phyloP scores from a whole-genome alignment of 257 asterid species.

The Paraleonurus japonicus region DNA sequence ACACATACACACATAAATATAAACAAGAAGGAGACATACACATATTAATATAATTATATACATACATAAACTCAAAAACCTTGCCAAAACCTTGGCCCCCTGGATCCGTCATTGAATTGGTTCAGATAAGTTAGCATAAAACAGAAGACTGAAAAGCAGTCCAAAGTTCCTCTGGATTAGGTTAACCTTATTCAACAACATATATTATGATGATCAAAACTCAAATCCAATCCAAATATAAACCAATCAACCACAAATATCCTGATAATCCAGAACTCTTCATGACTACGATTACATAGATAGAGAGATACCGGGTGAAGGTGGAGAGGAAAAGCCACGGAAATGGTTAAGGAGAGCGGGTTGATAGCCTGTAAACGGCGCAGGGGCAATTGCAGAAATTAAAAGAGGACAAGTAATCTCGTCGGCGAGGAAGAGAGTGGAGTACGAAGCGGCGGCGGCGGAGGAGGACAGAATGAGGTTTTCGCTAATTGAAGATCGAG shows the following conservation, averaged over 20 bases:
- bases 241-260: neutral
- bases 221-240: neutral
- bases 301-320: slow-evolving; percentile 57
- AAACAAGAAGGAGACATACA: too few relatives aligned
- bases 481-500: slow-evolving; percentile 43
- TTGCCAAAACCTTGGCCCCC: too few relatives aligned
- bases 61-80: too few relatives aligned
- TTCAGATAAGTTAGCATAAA: too few relatives aligned
- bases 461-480: slow-evolving; percentile 60
- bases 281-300: slow-evolving; percentile 2
- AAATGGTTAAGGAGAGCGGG: slow-evolving; percentile 30
- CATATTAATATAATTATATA: too few relatives aligned
- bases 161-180: neutral
- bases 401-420: slow-evolving; percentile 37
- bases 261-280: neutral
- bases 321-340: slow-evolving; percentile 59
- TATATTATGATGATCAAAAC: neutral
- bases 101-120: too few relatives aligned
- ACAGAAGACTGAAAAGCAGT: neutral
- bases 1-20: too few relatives aligned
- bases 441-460: slow-evolving; percentile 65
- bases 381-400: slow-evolving; percentile 31
- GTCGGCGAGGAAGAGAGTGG: slow-evolving; percentile 52
- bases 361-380: slow-evolving; percentile 20
- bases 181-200: neutral